Evolutionary conservation across 140 eudicot genomes (phyloP).

Genomic region (Erigeron philadelphicus): DNA sequence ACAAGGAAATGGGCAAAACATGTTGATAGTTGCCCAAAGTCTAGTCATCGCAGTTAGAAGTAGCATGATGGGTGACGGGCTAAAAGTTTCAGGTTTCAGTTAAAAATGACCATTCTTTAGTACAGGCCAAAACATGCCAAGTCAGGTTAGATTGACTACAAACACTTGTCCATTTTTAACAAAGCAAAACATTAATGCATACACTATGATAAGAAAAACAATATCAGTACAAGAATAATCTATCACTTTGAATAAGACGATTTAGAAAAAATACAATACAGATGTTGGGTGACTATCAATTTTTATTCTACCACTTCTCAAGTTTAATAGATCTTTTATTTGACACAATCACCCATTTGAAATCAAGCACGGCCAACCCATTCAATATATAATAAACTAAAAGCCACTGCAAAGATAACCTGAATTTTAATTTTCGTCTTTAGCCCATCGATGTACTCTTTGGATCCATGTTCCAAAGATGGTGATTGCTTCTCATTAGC

Average conservation of each 20-base stretch:
- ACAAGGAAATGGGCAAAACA: not conserved
- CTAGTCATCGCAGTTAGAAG: too few species aligned
- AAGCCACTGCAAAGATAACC: conserved; percentile 37
- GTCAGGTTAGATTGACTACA: too few species aligned
- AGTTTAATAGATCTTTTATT: not conserved
- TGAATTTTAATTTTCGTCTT: conserved; percentile 65
- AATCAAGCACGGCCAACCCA: not conserved
- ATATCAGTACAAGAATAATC: too few species aligned
- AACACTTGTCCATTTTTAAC: too few species aligned
- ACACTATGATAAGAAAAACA: too few species aligned
- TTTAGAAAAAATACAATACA: not conserved
- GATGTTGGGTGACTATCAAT: not conserved
- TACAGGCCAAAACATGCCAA: too few species aligned
- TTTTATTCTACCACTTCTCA: not conserved
- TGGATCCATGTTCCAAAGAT: conserved; percentile 44
- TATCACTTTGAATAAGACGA: too few species aligned
- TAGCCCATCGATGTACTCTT: conserved; percentile 60
- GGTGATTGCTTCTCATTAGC: conserved; percentile 34
- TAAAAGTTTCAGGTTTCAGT: too few species aligned
- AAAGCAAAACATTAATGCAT: too few species aligned
- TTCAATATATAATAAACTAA: not conserved
- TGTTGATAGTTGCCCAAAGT: not conserved
- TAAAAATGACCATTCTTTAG: too few species aligned
- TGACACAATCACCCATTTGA: not conserved
- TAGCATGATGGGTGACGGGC: too few species aligned